These are phyloP conservation scores for Theileria orientalis DNA, from an alignment of 169 alveolate genomes.

Conservation along the genomic window DNA sequence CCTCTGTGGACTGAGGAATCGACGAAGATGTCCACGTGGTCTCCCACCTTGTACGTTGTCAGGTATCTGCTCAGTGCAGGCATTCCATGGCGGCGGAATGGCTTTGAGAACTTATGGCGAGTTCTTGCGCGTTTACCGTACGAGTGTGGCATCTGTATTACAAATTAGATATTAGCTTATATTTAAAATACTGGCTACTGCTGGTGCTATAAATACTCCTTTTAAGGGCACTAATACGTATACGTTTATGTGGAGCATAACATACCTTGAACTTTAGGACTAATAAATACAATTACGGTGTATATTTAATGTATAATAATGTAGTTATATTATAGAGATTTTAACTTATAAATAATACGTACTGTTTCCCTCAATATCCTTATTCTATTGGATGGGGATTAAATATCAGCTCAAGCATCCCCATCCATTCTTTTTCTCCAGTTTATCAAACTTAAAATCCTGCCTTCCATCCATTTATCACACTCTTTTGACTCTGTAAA, in stretches of 20 bases:
- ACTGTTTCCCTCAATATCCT: background rate
- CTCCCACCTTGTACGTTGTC: constrained; percentile 91
- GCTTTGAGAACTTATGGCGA: constrained; percentile 95
- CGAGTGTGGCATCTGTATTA: constrained; percentile 75
- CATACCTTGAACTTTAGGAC: constrained; percentile 4
- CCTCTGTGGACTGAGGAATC: constrained; percentile 98
- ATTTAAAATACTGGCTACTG: background rate
- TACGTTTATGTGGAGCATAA: background rate
- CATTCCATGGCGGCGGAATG: constrained; percentile 93
- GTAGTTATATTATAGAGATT: background rate
- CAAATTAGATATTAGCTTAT: background rate
- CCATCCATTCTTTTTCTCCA: background rate
- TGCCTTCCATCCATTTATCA: background rate
- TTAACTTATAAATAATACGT: background rate
- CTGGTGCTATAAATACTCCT: background rate
- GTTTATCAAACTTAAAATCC: no score
- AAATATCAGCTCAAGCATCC: background rate
- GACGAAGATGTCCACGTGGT: constrained; percentile 95
- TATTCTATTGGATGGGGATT: constrained; percentile 8
- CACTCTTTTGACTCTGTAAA: background rate
- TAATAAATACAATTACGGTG: background rate
- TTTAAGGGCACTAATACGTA: no score
- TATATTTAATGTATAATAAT: background rate
- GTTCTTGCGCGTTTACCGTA: constrained; percentile 98
- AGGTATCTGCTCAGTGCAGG: constrained; percentile 91